phyloP scores from a whole-genome alignment of 495 filamentous ascomycete species.

The Penicillium bialowiezense region DNA sequence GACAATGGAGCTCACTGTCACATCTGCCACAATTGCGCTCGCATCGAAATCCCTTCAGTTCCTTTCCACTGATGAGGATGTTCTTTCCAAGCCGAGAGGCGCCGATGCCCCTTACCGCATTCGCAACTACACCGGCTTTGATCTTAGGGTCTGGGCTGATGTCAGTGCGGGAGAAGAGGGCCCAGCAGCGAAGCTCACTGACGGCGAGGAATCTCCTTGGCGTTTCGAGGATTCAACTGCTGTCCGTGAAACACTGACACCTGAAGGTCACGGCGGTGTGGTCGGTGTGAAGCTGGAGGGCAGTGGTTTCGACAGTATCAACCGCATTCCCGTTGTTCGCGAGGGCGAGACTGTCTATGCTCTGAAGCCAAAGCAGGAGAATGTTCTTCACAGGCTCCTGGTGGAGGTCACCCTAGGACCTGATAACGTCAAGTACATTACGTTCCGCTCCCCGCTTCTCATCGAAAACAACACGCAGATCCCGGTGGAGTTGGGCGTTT shows the following conservation, averaged over 20 bases:
- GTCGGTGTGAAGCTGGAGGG: constrained; percentile 84
- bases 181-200: constrained; percentile 73
- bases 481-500: constrained; percentile 91
- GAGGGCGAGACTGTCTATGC: constrained; percentile 91
- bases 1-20: constrained; percentile 86
- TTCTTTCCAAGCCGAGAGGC: constrained; percentile 88
- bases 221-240: constrained; percentile 93
- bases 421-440: constrained; percentile 97
- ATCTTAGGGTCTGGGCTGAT: constrained; percentile 78
- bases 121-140: constrained; percentile 92
- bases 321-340: constrained; percentile 83
- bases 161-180: constrained; percentile 58
- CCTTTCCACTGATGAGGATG: constrained; percentile 83
- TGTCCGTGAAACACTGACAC: constrained; percentile 84
- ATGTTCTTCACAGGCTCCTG: constrained; percentile 80
- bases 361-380: constrained; percentile 77
- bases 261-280: constrained; percentile 73
- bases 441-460: constrained; percentile 88
- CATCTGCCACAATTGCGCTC: constrained; percentile 89
- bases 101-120: constrained; percentile 90
- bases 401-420: constrained; percentile 87
- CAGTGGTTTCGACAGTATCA: constrained; percentile 87
- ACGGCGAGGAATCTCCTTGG: constrained; percentile 93
- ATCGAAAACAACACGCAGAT: constrained; percentile 99
- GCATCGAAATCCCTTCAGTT: constrained; percentile 91